Percentiles rank a stretch among this genome's conserved stretches.
Conservation (phyloP, 2,329 filamentous ascomycete species). For the Cercospora nicotianae region DNA sequence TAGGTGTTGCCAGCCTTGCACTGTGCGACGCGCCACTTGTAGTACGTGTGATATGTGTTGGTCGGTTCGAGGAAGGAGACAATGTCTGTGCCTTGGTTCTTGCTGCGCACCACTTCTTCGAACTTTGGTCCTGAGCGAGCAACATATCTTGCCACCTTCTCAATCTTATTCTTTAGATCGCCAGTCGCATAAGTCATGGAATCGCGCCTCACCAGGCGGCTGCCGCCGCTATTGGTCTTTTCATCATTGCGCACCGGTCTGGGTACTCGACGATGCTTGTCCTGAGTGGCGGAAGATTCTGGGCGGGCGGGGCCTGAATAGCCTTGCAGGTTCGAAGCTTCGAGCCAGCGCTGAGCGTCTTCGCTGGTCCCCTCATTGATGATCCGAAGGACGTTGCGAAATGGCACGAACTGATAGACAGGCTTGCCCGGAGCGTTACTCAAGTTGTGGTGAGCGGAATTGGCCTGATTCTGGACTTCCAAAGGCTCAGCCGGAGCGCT, state of each 20-base stretch:
- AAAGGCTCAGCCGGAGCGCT: neutral
- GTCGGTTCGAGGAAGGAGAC: conserved; percentile 79
- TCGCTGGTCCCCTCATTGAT: neutral
- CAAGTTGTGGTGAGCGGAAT: neutral
- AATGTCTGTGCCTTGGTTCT: conserved; percentile 80
- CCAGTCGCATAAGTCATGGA: conserved; percentile 58
- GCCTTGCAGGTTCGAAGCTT: neutral
- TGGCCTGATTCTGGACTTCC: neutral
- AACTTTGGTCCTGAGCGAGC: conserved; percentile 66
- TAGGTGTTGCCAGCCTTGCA: conserved; percentile 72
- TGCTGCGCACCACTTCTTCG: conserved; percentile 81
- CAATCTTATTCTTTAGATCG: conserved; percentile 78
- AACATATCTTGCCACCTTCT: conserved; percentile 94
- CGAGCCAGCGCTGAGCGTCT: neutral
- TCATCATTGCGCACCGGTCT: neutral
- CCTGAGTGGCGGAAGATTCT: neutral
- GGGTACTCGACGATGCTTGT: fast-evolving
- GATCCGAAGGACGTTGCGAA: neutral
- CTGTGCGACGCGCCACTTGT: conserved; percentile 85
- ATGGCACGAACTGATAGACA: neutral
- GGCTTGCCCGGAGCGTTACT: neutral
- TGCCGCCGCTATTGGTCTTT: neutral
- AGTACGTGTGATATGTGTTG: conserved; percentile 86
- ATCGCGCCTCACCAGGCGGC: neutral
- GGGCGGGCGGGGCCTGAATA: neutral